Evolutionary conservation across 2,329 filamentous ascomycete genomes (phyloP).

Genomic region (Aureobasidium sp.): DNA sequence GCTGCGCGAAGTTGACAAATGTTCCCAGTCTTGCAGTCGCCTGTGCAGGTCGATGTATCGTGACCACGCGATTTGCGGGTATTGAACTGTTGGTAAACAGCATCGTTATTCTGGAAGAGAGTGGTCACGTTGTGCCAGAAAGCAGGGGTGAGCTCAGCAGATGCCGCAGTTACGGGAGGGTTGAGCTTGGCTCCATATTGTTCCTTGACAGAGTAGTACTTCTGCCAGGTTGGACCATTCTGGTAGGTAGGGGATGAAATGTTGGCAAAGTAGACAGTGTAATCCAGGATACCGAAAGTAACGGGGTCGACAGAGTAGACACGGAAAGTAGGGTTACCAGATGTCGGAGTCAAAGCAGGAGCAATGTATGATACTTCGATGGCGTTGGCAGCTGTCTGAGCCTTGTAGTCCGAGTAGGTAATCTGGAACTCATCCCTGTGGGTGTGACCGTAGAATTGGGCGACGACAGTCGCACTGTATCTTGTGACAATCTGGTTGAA

Average conservation of each 20-base stretch:
- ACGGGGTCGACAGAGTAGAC: constrained; percentile 50
- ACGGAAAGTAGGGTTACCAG: constrained; percentile 48
- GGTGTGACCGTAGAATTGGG: constrained; percentile 50
- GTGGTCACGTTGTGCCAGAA: constrained; percentile 53
- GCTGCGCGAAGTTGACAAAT: constrained; percentile 47
- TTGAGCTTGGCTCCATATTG: constrained; percentile 41
- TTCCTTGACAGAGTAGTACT: constrained; percentile 49
- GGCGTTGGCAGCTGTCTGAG: constrained; percentile 36
- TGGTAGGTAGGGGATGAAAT: constrained; percentile 39
- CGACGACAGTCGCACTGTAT: constrained; percentile 46
- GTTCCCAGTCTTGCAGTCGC: constrained; percentile 36
- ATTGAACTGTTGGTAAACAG: constrained; percentile 40
- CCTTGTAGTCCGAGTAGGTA: constrained; percentile 42
- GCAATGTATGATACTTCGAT: constrained; percentile 45
- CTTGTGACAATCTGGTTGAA: constrained; percentile 47
- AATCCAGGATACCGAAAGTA: constrained; percentile 48
- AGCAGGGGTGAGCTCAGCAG: constrained; percentile 42
- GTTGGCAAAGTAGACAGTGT: constrained; percentile 47
- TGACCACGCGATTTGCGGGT: constrained; percentile 42
- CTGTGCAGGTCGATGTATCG: constrained; percentile 33
- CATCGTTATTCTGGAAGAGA: constrained; percentile 36
- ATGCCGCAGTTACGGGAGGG: constrained; percentile 33
- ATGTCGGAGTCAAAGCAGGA: constrained; percentile 47
- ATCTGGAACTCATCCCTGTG: constrained; percentile 50
- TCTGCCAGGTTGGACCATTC: constrained; percentile 42